Evolutionary conservation across 2,329 filamentous ascomycete species (phyloP), one percentile per base, ranked within the genome.

Genomic region (Monosporascus sp.): DNA sequence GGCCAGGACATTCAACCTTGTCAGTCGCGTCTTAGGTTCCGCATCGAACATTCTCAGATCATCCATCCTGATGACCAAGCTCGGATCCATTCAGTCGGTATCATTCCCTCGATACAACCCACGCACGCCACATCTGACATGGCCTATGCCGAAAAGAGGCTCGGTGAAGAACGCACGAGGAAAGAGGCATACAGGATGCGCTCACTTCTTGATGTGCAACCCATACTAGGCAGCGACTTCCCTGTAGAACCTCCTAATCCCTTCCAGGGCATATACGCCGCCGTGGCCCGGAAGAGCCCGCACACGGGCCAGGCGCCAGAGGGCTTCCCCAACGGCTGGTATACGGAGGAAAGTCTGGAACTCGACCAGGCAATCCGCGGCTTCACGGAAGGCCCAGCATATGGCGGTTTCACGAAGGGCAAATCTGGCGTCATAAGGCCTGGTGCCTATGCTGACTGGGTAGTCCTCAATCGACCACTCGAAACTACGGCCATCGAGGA

Each of bases 121-220:
- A 88, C 86, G 0, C 86, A 89, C 62, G 85, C 86, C 22, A 89
- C 86, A 3, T 86, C 82, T 7, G 86, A 89, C 66, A 87, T 86
- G 82, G 76, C 77, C 5, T 88, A 88, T 61, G 86, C 85, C 8
- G 76, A 81, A 56, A 69, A 67, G 39, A 77, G 86, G 7, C 78
- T 89, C 0, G 86, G 86, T 0, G 61, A 64, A 9, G 67, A 76
- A 24, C 79, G 86, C 22, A 80, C 81, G 1, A 63, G 65, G 18
- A 62, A 70, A 15, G 80, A 82, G 55, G 86, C 85, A 1, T 89
- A 89, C 66, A 77, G 84, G 22, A 88, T 89, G 85, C 73, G 74
- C 11, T 83, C 81, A 0, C 68, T 88, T 2, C 74, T 86, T 2
- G 72, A 78, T 24, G 64, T 78, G 14, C 67, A 66, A 0, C 80